Evolutionary conservation across 208 protist species (phyloP), one percentile per base, ranked within the genome.

Genomic region (Endotrypanum monterogeii): DNA sequence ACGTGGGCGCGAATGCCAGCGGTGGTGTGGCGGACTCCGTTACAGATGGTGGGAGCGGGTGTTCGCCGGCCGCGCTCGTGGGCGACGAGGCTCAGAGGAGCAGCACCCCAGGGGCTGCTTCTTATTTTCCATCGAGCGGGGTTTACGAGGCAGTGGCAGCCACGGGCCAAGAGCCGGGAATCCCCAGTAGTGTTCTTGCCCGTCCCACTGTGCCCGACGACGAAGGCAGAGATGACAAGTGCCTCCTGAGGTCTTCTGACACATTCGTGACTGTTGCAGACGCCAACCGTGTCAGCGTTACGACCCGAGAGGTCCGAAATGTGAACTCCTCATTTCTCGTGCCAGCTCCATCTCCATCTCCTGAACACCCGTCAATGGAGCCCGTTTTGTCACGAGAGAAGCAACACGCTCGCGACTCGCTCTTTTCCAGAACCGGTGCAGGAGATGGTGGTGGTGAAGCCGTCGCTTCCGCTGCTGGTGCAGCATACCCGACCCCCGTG

Each of bases 351-450:
- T 51, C 44, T 3, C 37, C 11, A 37, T 51, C 52, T 44, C 67
- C 16, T 35, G 20, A 61, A 28, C 67, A 71, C 51, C 50, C 18
- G 32, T 52, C 67, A 51, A 25, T 60, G 67, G 67, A 71, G 51
- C 20, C 58, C 30, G 50, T 18, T 7, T 35, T 9, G 7, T 35
- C 52, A 7, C 46, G 32, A 52, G 28, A 12, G 67, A 30, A 35
- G 67, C 35, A n/a, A 52, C 11, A 30, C 2, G 6, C 16, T 30
- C 8, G 1, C 28, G 48, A 11, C 11, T 41, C 2, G 2, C 30
- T 41, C 35, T 11, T 12, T 28, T 18, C 50, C 20, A 28, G 0
- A 2, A 23, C n/a, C 32, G 51, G 23, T 35, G 14, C 52, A 12
- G n/a, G 20, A 11, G 39, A 1, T 16, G 52, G 30, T 23, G 14